Evolutionary conservation across 805 yeast genomes (phyloP).

Genomic region (Ogataea methylovora): DNA sequence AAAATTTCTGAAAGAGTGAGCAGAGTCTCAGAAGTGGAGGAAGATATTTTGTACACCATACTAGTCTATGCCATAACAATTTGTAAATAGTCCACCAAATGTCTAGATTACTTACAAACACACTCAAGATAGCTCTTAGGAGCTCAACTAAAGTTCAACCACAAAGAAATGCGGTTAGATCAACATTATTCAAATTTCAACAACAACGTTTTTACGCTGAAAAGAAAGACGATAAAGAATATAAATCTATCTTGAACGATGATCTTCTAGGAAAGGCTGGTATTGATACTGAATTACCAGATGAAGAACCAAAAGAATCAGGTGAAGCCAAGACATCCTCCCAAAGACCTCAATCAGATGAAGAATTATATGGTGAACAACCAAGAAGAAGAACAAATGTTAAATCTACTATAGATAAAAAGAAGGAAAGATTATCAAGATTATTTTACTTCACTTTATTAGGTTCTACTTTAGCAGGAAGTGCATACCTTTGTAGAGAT

Average conservation of each 20-base stretch:
- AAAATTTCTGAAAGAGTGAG: no score
- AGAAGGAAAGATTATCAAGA: slow-evolving; percentile 77
- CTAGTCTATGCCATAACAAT: not conserved
- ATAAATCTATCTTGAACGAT: slow-evolving; percentile 61
- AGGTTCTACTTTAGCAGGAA: slow-evolving; percentile 45
- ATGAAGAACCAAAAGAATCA: slow-evolving; percentile 5
- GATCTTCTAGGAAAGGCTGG: slow-evolving; percentile 83
- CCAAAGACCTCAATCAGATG: slow-evolving; percentile 8
- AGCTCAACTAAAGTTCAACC: no score
- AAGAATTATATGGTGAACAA: slow-evolving; percentile 21
- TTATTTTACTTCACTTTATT: slow-evolving; percentile 56
- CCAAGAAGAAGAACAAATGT: slow-evolving; percentile 47
- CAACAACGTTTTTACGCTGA: slow-evolving; percentile 14
- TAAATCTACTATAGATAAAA: slow-evolving; percentile 64
- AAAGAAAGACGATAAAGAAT: slow-evolving; percentile 15
- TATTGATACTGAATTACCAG: slow-evolving; percentile 42
- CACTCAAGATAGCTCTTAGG: no score
- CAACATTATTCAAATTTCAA: no score
- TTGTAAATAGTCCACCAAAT: no score
- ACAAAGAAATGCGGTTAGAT: not conserved
- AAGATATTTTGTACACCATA: not conserved
- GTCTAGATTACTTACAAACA: no score
- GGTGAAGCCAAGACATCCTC: slow-evolving; percentile 4
- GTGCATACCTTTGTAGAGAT: slow-evolving; percentile 67
- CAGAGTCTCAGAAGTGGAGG: no score